Percentiles rank a stretch among this genome's conserved stretches.
These are phyloP conservation scores for Alternaria ethzedia DNA, from an alignment of 2,329 filamentous ascomycete species.

Conservation along the genomic window DNA sequence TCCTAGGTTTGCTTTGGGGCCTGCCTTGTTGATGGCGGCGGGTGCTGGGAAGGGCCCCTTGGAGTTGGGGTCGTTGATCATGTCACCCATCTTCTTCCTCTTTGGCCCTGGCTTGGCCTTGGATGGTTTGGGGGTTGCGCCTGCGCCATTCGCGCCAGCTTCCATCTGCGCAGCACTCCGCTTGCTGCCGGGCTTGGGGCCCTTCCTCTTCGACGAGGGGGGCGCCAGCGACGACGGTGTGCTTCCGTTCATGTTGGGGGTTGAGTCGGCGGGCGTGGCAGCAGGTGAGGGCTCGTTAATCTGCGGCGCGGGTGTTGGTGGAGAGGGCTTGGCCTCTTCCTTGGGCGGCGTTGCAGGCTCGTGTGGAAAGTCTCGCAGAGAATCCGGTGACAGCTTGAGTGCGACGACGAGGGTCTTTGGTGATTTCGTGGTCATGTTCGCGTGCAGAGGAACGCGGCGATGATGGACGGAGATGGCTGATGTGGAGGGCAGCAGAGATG, in stretches of 20 bases:
- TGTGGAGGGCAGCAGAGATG: slow-evolving; percentile 18
- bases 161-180: slow-evolving; percentile 64
- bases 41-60: slow-evolving; percentile 51
- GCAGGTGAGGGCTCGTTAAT: slow-evolving; percentile 46
- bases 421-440: slow-evolving; percentile 44
- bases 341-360: slow-evolving; percentile 30
- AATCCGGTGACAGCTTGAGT: slow-evolving; percentile 41
- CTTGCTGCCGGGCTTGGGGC: slow-evolving; percentile 70
- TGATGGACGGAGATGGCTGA: slow-evolving; percentile 26
- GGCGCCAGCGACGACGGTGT: slow-evolving; percentile 53
- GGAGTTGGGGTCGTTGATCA: slow-evolving; percentile 51
- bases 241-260: slow-evolving; percentile 40
- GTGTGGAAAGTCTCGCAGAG: slow-evolving; percentile 40
- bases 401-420: slow-evolving; percentile 42
- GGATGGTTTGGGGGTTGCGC: slow-evolving; percentile 62
- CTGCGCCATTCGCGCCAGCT: slow-evolving; percentile 36
- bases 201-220: slow-evolving; percentile 72
- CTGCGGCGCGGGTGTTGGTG: slow-evolving; percentile 44
- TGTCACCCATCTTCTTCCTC: slow-evolving; percentile 81
- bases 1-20: slow-evolving; percentile 94
- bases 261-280: slow-evolving; percentile 52
- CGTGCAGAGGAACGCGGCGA: slow-evolving; percentile 27
- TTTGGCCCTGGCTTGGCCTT: slow-evolving; percentile 92
- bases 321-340: slow-evolving; percentile 47
- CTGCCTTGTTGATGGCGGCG: slow-evolving; percentile 76